Evolutionary conservation across 352 stramenopile species (phyloP).

Genomic region (Phytophthora pisi): DNA sequence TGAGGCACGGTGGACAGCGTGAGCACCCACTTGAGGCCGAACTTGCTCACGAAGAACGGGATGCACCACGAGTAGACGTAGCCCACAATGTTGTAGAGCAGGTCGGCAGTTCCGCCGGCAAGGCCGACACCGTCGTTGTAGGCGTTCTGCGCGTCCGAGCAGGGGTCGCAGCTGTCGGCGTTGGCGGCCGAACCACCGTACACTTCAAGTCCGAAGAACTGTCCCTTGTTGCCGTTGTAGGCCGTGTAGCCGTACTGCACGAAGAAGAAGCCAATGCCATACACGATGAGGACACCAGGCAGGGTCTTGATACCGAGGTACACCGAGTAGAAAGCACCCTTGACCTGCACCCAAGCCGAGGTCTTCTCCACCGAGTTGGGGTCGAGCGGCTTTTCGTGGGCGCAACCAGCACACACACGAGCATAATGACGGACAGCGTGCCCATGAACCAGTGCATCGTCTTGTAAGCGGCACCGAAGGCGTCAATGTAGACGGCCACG

Average conservation of each 20-base stretch:
- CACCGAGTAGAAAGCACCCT: conserved; percentile 36
- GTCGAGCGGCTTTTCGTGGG: conserved; percentile 41
- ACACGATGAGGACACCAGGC: conserved; percentile 39
- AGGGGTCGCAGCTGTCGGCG: conserved; percentile 35
- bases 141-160: conserved; percentile 31
- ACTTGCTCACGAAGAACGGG: conserved; percentile 44
- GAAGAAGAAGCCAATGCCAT: conserved; percentile 39
- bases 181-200: conserved; percentile 17
- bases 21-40: conserved; percentile 48
- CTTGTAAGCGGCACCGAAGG: conserved; percentile 44
- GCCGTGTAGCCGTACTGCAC: conserved; percentile 47
- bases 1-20: conserved; percentile 40
- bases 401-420: conserved; percentile 37
- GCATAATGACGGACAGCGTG: conserved; percentile 40
- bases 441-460: conserved; percentile 38
- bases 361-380: too few species aligned
- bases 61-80: conserved; percentile 43
- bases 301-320: conserved; percentile 38
- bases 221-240: conserved; percentile 54
- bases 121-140: conserved; percentile 54
- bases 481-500: conserved; percentile 43
- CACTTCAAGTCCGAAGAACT: conserved; percentile 53
- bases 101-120: conserved; percentile 39
- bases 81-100: conserved; percentile 47
- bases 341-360: conserved; percentile 21